These are phyloP conservation scores for Helianthus tuberosus DNA, from an alignment of 129 eudicot species.

Conservation along the genomic window DNA sequence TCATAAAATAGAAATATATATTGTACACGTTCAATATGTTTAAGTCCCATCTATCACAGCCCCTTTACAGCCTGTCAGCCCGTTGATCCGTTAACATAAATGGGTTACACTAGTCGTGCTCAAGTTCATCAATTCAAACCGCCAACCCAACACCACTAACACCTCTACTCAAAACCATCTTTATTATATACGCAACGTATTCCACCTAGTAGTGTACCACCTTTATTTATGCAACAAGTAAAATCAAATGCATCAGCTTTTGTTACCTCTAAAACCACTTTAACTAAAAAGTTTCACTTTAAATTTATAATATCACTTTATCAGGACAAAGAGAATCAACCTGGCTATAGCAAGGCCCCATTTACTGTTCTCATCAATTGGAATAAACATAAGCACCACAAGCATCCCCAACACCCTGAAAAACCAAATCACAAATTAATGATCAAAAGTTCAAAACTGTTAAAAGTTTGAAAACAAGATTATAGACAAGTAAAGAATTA, in stretches of 20 bases:
- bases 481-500: background rate
- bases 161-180: background rate
- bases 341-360: slow-evolving; percentile 75
- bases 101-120: background rate
- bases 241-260: slow-evolving; percentile 18
- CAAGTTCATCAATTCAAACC: background rate
- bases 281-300: background rate
- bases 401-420: slow-evolving; percentile 75
- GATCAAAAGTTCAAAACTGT: too few species aligned
- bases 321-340: slow-evolving; percentile 38
- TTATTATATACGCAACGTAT: background rate
- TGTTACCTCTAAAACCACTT: background rate
- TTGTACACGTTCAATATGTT: too few species aligned
- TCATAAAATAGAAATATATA: too few species aligned
- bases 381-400: slow-evolving; percentile 60
- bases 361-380: slow-evolving; percentile 70
- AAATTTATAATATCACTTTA: background rate
- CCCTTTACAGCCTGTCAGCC: too few species aligned
- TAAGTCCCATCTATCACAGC: too few species aligned
- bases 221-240: background rate
- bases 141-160: background rate
- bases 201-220: background rate
- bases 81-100: too few species aligned
- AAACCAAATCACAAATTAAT: slow-evolving; percentile 2
- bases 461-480: too few species aligned